Conservation (phyloP, 148 eudicot species). For the Chenopodium berlandieri region DNA sequence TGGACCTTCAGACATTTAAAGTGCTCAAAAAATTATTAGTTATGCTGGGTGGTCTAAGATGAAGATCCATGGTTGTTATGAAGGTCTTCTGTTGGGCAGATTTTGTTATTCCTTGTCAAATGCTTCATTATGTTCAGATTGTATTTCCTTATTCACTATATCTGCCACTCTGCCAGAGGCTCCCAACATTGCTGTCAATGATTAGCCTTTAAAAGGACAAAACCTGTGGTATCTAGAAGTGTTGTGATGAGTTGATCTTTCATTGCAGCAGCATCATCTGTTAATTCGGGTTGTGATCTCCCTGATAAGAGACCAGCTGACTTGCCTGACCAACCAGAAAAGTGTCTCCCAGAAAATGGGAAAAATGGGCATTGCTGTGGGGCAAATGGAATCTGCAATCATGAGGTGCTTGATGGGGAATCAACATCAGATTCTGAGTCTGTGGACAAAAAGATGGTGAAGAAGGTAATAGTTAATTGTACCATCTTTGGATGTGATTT, state of each 20-base stretch:
- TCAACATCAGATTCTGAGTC: slow-evolving; percentile 32
- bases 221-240: background rate
- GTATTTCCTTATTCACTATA: background rate
- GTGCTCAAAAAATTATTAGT: background rate
- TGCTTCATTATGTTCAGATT: background rate
- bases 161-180: background rate
- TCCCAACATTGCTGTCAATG: background rate
- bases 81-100: background rate
- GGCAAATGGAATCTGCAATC: slow-evolving; percentile 72
- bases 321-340: slow-evolving; percentile 28
- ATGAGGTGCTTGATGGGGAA: slow-evolving; percentile 80
- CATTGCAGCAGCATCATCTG: slow-evolving; percentile 36
- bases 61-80: background rate
- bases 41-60: background rate
- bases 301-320: slow-evolving; percentile 28
- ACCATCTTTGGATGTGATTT: slow-evolving; percentile 2
- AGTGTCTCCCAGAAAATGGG: slow-evolving; percentile 34
- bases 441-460: slow-evolving; percentile 39
- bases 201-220: background rate
- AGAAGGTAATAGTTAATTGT: slow-evolving; percentile 51
- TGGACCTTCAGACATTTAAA: background rate
- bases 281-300: slow-evolving; percentile 25
- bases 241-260: background rate
- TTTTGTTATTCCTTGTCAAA: background rate
- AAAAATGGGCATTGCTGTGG: slow-evolving; percentile 63